Base-by-base conservation (phyloP, 495 filamentous ascomycete genomes). In the Thermochaetoides thermophila region DNA sequence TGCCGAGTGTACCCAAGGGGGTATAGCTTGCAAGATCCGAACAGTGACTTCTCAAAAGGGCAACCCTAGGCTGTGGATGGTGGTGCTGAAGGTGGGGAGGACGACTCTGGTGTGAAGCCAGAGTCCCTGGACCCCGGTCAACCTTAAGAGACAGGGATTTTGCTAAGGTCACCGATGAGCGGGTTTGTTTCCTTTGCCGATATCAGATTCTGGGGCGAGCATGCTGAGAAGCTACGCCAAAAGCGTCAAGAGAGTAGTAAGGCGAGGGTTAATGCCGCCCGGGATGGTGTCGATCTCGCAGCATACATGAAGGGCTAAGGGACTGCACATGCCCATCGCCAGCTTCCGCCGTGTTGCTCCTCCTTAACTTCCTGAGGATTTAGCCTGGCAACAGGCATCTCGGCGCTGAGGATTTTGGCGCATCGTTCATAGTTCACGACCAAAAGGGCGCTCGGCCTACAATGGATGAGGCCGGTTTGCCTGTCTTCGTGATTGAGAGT, bases 151-250 rank as follows among this genome's bases (percentile, higher is more conserved):
- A 31, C 28, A 35, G 27, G 39, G 35, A 27, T 17, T 19, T 26
- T 32, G 16, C 34, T 46, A 27, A 47, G 43, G 49, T 44, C 45
- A 39, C 31, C 37, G 43, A 38, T 31, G 42, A 31, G 45, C 38
- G 46, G 48, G 52, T 52, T 49, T 43, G 20, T 34, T 39, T 44
- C 13, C 39, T 17, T 44, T 46, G 44, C 42, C 47, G 37, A 37
- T 39, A 50, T 45, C 32, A 45, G 32, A 32, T 24, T 32, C 39
- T 28, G 24, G 40, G 33, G 34, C 17, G 38, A 20, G 29, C 17
- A 21, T 23, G n/a, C n/a, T n/a, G n/a, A n/a, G n/a, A n/a, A n/a
- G n/a, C n/a, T n/a, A n/a, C n/a, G n/a, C n/a, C n/a, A n/a, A n/a
- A n/a, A n/a, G n/a, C n/a, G n/a, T n/a, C n/a, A n/a, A n/a, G n/a